These are phyloP conservation scores for Candida dendrica DNA, from an alignment of 805 yeast species.

Conservation along the genomic window DNA sequence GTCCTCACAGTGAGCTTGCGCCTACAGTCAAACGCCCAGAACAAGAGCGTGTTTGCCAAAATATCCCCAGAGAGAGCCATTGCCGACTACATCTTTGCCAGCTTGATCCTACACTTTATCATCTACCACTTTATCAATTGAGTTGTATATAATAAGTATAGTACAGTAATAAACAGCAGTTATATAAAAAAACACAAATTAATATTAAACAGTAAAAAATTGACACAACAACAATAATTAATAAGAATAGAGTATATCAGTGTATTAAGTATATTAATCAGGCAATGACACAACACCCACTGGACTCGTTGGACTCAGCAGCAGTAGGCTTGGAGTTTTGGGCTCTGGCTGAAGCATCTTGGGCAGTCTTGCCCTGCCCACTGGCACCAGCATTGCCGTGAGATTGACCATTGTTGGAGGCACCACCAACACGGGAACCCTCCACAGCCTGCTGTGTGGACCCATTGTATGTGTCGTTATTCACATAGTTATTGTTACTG, in stretches of 20 bases:
- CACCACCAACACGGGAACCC: neutral
- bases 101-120: slow-evolving; percentile 81
- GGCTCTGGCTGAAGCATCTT: neutral
- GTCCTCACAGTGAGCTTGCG: slow-evolving; percentile 80
- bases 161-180: neutral
- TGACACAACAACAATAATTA: too few species aligned
- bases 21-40: slow-evolving; percentile 51
- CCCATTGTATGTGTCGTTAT: neutral
- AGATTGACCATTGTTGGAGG: neutral
- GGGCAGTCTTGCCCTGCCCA: neutral
- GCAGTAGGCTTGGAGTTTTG: slow-evolving; percentile 1
- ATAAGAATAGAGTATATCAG: too few species aligned
- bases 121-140: slow-evolving; percentile 87
- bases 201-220: too few species aligned
- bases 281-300: slow-evolving; percentile 30
- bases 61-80: slow-evolving; percentile 59
- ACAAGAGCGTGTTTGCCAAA: slow-evolving; percentile 29
- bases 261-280: neutral
- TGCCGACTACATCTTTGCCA: slow-evolving; percentile 84
- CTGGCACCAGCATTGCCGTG: too few species aligned
- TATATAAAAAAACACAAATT: too few species aligned
- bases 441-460: neutral
- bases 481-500: too few species aligned
- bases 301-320: slow-evolving; percentile 13
- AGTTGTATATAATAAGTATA: slow-evolving; percentile 2